These are phyloP conservation scores for Metschnikowia arizonensis DNA, from an alignment of 805 yeast species.

Conservation along the genomic window DNA sequence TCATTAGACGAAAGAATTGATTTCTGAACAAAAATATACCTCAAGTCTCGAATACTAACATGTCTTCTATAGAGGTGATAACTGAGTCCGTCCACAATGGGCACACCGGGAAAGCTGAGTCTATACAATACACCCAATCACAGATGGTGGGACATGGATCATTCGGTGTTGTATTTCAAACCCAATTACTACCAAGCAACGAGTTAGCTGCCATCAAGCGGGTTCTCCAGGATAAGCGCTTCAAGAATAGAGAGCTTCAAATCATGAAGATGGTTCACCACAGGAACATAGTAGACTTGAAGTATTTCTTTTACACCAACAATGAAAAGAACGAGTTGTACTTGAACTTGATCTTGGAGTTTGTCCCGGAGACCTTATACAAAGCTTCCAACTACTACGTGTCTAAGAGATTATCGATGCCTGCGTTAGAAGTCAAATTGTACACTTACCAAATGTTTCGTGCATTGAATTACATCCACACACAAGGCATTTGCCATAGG, in stretches of 20 bases:
- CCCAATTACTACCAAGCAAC: conserved; percentile 67
- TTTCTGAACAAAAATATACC: neutral
- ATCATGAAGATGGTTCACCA: conserved; percentile 90
- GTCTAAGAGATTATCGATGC: conserved; percentile 73
- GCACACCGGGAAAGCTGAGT: conserved; percentile 56
- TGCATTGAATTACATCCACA: conserved; percentile 74
- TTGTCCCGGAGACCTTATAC: conserved; percentile 92
- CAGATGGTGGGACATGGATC: conserved; percentile 98
- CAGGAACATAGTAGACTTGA: conserved; percentile 80
- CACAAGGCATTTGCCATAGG: conserved; percentile 82
- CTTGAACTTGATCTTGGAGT: conserved; percentile 85
- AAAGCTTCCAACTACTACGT: conserved; percentile 84
- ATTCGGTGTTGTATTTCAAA: conserved; percentile 96
- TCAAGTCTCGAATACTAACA: conserved; percentile 27
- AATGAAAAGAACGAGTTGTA: conserved; percentile 75
- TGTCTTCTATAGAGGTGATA: conserved; percentile 45
- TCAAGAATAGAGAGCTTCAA: conserved; percentile 91
- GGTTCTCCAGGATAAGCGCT: conserved; percentile 92
- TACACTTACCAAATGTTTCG: conserved; percentile 76
- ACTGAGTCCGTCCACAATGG: conserved; percentile 71
- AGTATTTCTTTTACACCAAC: conserved; percentile 78
- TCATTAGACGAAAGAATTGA: conserved; percentile 1
- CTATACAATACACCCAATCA: conserved; percentile 72
- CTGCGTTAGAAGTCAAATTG: conserved; percentile 79
- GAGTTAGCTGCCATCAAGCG: conserved; percentile 89